These are phyloP conservation scores for Amanita exitialis DNA, from an alignment of 768 basidiomycete genomes.

Conservation along the genomic window DNA sequence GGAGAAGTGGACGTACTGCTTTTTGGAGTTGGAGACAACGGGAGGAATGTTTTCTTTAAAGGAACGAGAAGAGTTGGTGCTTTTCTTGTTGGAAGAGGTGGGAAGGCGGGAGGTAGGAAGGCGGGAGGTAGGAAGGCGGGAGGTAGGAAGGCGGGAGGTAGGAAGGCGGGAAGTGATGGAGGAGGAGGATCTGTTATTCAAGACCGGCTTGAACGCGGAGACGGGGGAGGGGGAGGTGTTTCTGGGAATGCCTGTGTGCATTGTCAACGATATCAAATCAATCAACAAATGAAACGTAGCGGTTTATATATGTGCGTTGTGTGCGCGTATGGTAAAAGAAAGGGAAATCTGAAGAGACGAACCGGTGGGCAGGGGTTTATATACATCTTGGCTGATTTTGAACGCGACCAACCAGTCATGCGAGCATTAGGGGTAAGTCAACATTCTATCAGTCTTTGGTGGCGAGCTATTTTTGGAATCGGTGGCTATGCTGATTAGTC, in stretches of 20 bases:
- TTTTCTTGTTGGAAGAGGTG: neutral
- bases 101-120: neutral
- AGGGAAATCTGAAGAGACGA: neutral
- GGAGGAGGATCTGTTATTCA: neutral
- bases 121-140: neutral
- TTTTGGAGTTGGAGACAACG: neutral
- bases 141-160: neutral
- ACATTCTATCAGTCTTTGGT: too few relatives aligned
- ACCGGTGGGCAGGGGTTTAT: neutral
- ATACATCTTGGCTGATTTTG: neutral
- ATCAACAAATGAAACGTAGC: neutral
- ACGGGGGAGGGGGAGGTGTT: neutral
- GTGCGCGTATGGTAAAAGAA: neutral
- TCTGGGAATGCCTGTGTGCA: neutral
- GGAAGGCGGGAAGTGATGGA: too few relatives aligned
- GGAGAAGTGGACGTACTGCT: neutral
- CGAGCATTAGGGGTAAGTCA: too few relatives aligned
- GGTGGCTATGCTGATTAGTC: neutral
- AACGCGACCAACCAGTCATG: neutral
- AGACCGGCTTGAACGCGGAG: constrained; percentile 1
- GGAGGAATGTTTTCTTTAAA: neutral
- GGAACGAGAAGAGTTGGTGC: neutral
- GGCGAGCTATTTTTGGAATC: neutral
- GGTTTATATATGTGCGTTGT: too few relatives aligned
- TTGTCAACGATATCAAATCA: neutral